Base-by-base conservation (phyloP, 2,329 filamentous ascomycete species). In the Didymella glomerata region DNA sequence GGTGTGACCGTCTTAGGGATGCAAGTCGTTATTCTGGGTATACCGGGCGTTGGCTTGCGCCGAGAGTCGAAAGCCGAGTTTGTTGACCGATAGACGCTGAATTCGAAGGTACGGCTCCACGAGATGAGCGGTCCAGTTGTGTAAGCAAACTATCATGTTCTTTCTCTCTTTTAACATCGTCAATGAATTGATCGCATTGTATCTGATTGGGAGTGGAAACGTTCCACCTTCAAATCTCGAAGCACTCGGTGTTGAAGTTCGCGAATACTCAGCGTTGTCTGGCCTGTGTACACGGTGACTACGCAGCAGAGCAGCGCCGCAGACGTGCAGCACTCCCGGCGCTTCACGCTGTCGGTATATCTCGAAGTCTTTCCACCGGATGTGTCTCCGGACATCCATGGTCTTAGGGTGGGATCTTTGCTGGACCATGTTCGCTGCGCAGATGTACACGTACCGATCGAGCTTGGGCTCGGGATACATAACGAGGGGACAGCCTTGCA, bases 401-500 rank as follows among this genome's bases (percentile, higher is more conserved):
- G 9, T 46, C 27, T 48, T 28, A 14, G 40, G 20, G 22, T 9
- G n/a, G 28, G 20, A 14, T 30, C 34, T 22, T 34, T 18, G 48
- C 44, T 54, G 44, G 28, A 20, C 25, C 25, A 20, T 3, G 4
- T 18, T 38, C 32, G 32, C n/a, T n/a, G 6, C 44, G 18, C 25
- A 28, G 6, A 50, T 22, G 32, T 18, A 24, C 27, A 10, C 24
- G 13, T 11, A 11, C 42, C 20, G 16, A 6, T 27, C 16, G 16
- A 18, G 18, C 38, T 25, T 46, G 13, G 22, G 13, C 16, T 38
- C 40, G 25, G 50, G 20, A 2, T 36, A 16, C 44, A 48, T 13
- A 6, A n/a, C n/a, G 13, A 27, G 18, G 44, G 49, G n/a, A 3
- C 45, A 32, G 40, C 50, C 46, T 50, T 50, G 56, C 50, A 51